These are phyloP conservation scores for Cutaneotrichosporon dermatis DNA, from an alignment of 1,284 basidiomycete species.

Conservation along the genomic window DNA sequence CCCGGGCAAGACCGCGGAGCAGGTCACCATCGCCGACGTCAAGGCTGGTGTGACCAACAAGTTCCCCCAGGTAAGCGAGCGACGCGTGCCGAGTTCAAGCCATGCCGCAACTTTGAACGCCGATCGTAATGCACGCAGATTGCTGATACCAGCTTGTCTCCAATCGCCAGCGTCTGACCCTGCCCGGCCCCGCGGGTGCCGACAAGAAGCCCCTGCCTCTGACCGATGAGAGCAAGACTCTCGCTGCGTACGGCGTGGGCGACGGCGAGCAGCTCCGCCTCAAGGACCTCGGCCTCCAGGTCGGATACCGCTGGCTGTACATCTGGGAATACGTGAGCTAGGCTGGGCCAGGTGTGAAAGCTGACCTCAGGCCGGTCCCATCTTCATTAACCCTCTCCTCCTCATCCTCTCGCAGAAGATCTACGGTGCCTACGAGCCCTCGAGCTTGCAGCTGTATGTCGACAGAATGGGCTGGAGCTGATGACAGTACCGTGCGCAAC, in stretches of 20 bases:
- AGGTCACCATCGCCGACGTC: slow-evolving; percentile 48
- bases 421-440: slow-evolving; percentile 38
- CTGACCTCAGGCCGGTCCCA: slow-evolving; percentile 67
- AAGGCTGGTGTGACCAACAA: slow-evolving; percentile 48
- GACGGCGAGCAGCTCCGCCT: slow-evolving; percentile 61
- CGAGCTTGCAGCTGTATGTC: slow-evolving; percentile 38
- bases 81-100: not conserved
- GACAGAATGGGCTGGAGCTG: not conserved
- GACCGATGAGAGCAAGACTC: slow-evolving; percentile 60
- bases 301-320: slow-evolving; percentile 80
- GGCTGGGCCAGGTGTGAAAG: not conserved
- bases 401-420: slow-evolving; percentile 58
- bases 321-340: slow-evolving; percentile 79
- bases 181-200: slow-evolving; percentile 24
- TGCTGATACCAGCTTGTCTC: slow-evolving; percentile 57
- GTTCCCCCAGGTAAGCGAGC: slow-evolving; percentile 52
- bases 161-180: slow-evolving; percentile 67
- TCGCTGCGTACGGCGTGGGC: slow-evolving; percentile 58
- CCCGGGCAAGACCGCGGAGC: slow-evolving; percentile 50
- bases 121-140: no score
- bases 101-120: no score
- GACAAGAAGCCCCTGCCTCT: slow-evolving; percentile 52
- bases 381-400: slow-evolving; percentile 84
- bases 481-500: slow-evolving; percentile 64
- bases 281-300: slow-evolving; percentile 84